Conservation (phyloP, 305 asterid genomes). For the Fraxinus greggii region DNA sequence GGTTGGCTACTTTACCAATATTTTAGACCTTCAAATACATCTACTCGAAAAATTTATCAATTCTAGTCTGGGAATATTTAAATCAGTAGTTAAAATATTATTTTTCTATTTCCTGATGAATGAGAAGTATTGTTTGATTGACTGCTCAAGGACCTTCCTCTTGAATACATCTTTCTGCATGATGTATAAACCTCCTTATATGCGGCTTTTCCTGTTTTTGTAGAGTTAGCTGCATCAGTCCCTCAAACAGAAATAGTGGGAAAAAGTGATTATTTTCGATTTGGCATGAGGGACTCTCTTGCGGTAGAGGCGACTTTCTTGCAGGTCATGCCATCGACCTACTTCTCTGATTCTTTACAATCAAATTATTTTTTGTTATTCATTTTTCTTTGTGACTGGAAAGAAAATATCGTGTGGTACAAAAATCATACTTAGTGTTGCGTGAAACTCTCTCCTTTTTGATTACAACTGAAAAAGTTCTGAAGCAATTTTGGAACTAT, state of each 20-base stretch:
- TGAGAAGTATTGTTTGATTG: slow-evolving; percentile 3
- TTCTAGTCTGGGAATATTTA: slow-evolving; percentile 10
- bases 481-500: slow-evolving; percentile 28
- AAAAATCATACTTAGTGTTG: not conserved
- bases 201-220: slow-evolving; percentile 16
- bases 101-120: not conserved
- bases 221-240: slow-evolving; percentile 87
- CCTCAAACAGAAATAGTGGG: slow-evolving; percentile 85
- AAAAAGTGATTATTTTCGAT: slow-evolving; percentile 86
- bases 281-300: slow-evolving; percentile 95
- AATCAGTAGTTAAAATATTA: not conserved
- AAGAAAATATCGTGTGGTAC: not conserved
- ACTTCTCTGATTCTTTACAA: slow-evolving; percentile 5
- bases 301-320: slow-evolving; percentile 92
- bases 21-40: not conserved
- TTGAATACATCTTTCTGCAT: slow-evolving; percentile 1
- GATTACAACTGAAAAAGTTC: slow-evolving; percentile 4
- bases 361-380: not conserved
- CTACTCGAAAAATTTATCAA: not conserved
- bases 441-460: not conserved
- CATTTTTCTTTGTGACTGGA: slow-evolving; percentile 8
- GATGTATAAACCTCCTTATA: slow-evolving; percentile 8
- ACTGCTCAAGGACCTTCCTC: slow-evolving; percentile 2
- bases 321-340: slow-evolving; percentile 54
- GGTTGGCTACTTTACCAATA: not conserved